Evolutionary conservation across 441 rosid genomes (phyloP), one percentile per base, ranked within the genome.

Genomic region (Populus tomentosa): DNA sequence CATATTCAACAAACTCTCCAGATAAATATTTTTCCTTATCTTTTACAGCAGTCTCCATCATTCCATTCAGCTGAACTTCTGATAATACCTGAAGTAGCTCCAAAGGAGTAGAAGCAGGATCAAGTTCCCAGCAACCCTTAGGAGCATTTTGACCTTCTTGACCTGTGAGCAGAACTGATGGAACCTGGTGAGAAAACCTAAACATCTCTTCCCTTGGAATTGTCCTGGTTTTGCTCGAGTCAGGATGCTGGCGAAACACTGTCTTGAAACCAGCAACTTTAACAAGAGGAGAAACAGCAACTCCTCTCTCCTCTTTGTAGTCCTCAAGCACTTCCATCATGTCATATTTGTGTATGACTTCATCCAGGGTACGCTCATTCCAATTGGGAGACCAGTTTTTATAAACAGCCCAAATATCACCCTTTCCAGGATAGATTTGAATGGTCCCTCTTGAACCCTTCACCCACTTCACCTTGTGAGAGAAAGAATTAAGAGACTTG

Each of bases 171-270:
- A 89, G 53, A 82, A 76, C 83, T 65, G 88, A 82, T 36, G 98
- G 99, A n/a, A 96, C 97, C 80, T 87, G 94, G 73, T 94, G 99
- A 35, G 99, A 96, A 84, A 96, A 91, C 26, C 95, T 82, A 70
- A 96, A 92, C 92, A 94, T 89, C 83, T 94, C 98, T 78, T 84
- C 96, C 80, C 84, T 96, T 1, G 84, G 85, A 50, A 96, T 88
- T 80, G 53, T 82, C 77, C 73, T 83, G 77, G 78, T 80, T 73
- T 82, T 87, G 24, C 84, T 70, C 0, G 84, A 79, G 77, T 89
- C 92, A 10, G 76, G 62, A 68, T 87, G 87, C 78, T 84, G 86
- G 69, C 65, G 81, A 79, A 92, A 96, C 78, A 96, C 91, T 18
- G 89, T 79, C 86, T 81, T 90, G 81, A 91, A 94, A 35, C 97